These are phyloP conservation scores for Cercospora sp. DNA, from an alignment of 2,329 filamentous ascomycete genomes.

Conservation along the genomic window DNA sequence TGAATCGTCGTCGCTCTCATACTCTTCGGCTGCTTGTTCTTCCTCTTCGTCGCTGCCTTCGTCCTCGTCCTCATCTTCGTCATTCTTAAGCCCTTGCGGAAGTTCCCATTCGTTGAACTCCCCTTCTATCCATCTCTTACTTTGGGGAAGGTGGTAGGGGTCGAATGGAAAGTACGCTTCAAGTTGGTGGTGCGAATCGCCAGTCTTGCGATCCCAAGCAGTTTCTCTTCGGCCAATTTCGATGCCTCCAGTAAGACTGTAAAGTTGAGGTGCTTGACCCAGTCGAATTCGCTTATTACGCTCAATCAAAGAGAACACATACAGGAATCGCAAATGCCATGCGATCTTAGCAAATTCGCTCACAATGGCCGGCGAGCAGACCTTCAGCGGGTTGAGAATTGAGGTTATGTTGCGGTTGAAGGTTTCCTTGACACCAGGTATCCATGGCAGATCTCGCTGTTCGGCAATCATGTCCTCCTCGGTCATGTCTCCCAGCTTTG, in stretches of 20 bases:
- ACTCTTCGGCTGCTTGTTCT: constrained; percentile 45
- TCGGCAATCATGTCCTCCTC: constrained; percentile 60
- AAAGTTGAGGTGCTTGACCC: constrained; percentile 63
- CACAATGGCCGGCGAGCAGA: constrained; percentile 88
- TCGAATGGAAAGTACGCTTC: constrained; percentile 98
- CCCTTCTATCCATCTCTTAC: constrained; percentile 81
- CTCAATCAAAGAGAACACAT: constrained; percentile 84
- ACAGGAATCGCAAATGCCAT: constrained; percentile 82
- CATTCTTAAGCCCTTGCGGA: constrained; percentile 63
- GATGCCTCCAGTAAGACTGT: constrained; percentile 50
- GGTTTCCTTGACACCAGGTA: constrained; percentile 69
- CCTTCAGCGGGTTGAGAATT: constrained; percentile 89
- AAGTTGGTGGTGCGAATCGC: constrained; percentile 79
- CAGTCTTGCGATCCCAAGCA: constrained; percentile 55
- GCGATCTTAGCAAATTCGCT: constrained; percentile 87
- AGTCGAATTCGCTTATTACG: constrained; percentile 88
- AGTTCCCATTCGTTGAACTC: constrained; percentile 82
- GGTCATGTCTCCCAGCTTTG: constrained; percentile 46
- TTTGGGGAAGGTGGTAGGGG: constrained; percentile 85
- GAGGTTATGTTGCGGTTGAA: constrained; percentile 79
- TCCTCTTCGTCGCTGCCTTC: constrained; percentile 40
- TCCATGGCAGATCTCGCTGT: constrained; percentile 76
- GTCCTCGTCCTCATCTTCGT: constrained; percentile 56
- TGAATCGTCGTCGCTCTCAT: constrained; percentile 34
- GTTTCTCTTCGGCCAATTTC: constrained; percentile 57